Conservation (phyloP, 176 grass and related monocot genomes). For the Rhynchospora breviuscula region DNA sequence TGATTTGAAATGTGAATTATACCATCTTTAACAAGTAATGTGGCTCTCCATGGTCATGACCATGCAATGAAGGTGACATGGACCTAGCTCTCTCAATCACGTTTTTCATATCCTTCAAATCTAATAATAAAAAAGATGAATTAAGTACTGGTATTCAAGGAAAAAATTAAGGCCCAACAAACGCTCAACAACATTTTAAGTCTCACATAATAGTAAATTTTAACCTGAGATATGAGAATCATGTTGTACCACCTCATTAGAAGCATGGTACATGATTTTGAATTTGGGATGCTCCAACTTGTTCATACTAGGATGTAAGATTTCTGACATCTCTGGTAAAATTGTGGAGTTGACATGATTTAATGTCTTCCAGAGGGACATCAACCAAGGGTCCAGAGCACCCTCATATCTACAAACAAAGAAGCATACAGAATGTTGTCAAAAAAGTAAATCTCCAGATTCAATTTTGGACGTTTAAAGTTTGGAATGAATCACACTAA, state of each 20-base stretch:
- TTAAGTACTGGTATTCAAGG: not conserved
- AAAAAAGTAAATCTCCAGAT: not conserved
- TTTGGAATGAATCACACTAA: not conserved
- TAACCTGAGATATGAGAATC: slow-evolving; percentile 46
- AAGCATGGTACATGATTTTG: slow-evolving; percentile 53
- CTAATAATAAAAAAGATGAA: slow-evolving; percentile 34
- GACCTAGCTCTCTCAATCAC: slow-evolving; percentile 56
- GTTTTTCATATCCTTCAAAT: slow-evolving; percentile 34
- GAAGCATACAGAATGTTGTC: not conserved
- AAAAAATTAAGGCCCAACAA: slow-evolving; percentile 1
- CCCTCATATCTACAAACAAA: slow-evolving; percentile 69
- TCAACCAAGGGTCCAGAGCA: slow-evolving; percentile 73
- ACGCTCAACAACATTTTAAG: not conserved
- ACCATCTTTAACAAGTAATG: slow-evolving; percentile 75
- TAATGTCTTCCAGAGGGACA: slow-evolving; percentile 62
- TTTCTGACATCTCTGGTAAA: slow-evolving; percentile 69
- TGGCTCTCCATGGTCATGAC: slow-evolving; percentile 57
- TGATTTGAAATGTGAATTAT: slow-evolving; percentile 13
- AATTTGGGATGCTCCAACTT: slow-evolving; percentile 62
- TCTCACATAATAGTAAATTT: slow-evolving; percentile 1
- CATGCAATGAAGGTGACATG: slow-evolving; percentile 58
- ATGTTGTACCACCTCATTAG: slow-evolving; percentile 22
- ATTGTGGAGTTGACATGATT: slow-evolving; percentile 46
- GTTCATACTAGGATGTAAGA: slow-evolving; percentile 51
- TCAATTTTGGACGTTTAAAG: not conserved